These are phyloP conservation scores for Pleurotus citrinopileatus DNA, from an alignment of 768 basidiomycete genomes.

Conservation along the genomic window DNA sequence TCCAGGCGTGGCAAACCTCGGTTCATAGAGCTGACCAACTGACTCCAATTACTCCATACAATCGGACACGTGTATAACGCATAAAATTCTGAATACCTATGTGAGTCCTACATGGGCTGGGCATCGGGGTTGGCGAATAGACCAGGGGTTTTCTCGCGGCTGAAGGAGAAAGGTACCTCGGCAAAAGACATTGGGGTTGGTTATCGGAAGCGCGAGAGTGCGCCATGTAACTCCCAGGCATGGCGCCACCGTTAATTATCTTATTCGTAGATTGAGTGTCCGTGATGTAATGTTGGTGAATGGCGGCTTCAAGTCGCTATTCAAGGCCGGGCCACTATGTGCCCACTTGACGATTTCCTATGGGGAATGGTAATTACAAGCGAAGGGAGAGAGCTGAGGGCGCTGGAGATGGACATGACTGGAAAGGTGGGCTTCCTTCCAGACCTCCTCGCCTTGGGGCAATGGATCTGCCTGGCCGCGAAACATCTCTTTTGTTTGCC, in stretches of 20 bases:
- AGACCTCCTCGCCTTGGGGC: neutral
- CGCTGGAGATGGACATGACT: conserved; percentile 89
- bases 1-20: no score
- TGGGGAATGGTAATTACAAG: conserved; percentile 89
- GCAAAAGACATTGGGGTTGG: conserved; percentile 97
- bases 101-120: no score
- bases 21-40: neutral
- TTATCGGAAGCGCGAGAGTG: conserved; percentile 90
- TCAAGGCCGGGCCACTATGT: neutral
- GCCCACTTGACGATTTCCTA: neutral
- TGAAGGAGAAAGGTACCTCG: conserved; percentile 92
- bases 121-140: no score
- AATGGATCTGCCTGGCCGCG: neutral
- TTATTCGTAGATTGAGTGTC: conserved; percentile 55
- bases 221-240: conserved; percentile 3
- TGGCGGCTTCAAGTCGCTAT: neutral
- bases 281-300: conserved; percentile 68
- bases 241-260: conserved; percentile 10
- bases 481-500: neutral
- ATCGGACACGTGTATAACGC: conserved; percentile 93
- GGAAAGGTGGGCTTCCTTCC: conserved; percentile 61
- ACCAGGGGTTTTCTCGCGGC: conserved; percentile 86
- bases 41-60: conserved; percentile 71
- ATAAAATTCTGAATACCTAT: conserved; percentile 2
- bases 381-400: conserved; percentile 87